These are phyloP conservation scores for Penicillium sp. DNA, from an alignment of 2,329 filamentous ascomycete genomes.

Conservation along the genomic window DNA sequence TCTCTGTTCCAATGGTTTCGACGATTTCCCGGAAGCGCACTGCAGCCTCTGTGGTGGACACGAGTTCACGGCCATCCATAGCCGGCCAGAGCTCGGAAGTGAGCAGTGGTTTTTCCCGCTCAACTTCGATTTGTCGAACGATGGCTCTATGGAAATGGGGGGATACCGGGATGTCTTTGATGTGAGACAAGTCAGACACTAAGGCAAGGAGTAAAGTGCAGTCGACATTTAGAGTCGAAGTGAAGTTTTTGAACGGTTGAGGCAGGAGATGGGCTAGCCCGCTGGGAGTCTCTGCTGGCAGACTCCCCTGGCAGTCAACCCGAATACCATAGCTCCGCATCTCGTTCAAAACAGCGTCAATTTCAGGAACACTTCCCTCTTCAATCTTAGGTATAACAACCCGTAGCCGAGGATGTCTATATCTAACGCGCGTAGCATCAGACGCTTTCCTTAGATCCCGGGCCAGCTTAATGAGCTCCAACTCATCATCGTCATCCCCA, in stretches of 20 bases:
- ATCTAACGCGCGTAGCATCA: slow-evolving; percentile 55
- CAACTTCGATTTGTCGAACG: slow-evolving; percentile 62
- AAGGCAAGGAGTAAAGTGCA: slow-evolving; percentile 69
- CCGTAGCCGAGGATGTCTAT: slow-evolving; percentile 58
- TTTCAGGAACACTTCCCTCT: slow-evolving; percentile 50
- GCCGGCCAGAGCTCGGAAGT: slow-evolving; percentile 62
- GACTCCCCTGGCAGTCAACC: slow-evolving; percentile 37
- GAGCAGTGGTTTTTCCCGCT: slow-evolving; percentile 60
- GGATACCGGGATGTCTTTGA: slow-evolving; percentile 42
- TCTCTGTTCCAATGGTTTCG: slow-evolving; percentile 59
- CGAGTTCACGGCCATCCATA: slow-evolving; percentile 55
- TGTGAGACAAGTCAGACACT: slow-evolving; percentile 70
- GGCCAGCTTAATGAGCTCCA: slow-evolving; percentile 61
- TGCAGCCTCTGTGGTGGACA: slow-evolving; percentile 66
- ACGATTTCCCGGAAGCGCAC: slow-evolving; percentile 67
- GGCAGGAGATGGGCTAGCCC: slow-evolving; percentile 39
- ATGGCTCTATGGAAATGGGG: slow-evolving; percentile 61
- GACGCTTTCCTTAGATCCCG: slow-evolving; percentile 59
- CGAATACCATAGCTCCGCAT: slow-evolving; percentile 53
- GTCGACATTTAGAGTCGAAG: slow-evolving; percentile 48
- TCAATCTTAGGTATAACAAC: slow-evolving; percentile 61
- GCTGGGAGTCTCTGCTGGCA: slow-evolving; percentile 13
- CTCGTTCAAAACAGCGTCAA: slow-evolving; percentile 56
- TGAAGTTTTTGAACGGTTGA: slow-evolving; percentile 42
- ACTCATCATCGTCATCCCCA: slow-evolving; percentile 51